Conservation (phyloP, 345 rosid species). For the Moricandia moricandioides region DNA sequence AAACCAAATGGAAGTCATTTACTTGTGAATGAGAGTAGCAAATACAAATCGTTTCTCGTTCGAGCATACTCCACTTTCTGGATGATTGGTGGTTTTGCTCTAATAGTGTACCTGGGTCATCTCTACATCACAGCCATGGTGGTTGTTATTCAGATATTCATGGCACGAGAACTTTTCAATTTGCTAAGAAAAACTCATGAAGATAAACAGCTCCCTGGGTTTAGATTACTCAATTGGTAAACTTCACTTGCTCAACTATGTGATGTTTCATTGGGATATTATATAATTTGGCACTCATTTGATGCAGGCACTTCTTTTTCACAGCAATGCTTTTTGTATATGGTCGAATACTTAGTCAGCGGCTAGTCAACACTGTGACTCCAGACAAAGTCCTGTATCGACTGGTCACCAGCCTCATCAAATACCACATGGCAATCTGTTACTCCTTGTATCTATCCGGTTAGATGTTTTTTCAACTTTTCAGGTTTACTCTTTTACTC, state of each 20-base stretch:
- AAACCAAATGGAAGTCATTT: slow-evolving; percentile 60
- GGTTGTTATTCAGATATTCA: slow-evolving; percentile 74
- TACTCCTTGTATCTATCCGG: slow-evolving; percentile 77
- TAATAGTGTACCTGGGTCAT: slow-evolving; percentile 76
- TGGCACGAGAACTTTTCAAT: slow-evolving; percentile 78
- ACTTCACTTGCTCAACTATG: neutral
- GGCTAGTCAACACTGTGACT: slow-evolving; percentile 78
- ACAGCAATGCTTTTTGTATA: slow-evolving; percentile 86
- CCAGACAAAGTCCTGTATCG: slow-evolving; percentile 61
- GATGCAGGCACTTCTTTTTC: slow-evolving; percentile 79
- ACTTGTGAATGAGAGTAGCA: slow-evolving; percentile 60
- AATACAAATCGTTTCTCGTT: slow-evolving; percentile 63
- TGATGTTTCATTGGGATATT: too few relatives aligned
- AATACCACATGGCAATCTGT: slow-evolving; percentile 76
- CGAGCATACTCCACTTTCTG: slow-evolving; percentile 68
- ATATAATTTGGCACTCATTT: too few relatives aligned
- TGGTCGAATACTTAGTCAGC: slow-evolving; percentile 80
- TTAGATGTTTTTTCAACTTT: slow-evolving; percentile 29
- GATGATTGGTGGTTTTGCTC: slow-evolving; percentile 73
- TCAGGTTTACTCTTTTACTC: neutral
- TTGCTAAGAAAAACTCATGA: slow-evolving; percentile 67
- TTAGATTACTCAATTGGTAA: slow-evolving; percentile 75
- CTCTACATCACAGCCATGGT: slow-evolving; percentile 87
- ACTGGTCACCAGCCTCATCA: slow-evolving; percentile 68
- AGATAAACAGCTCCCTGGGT: slow-evolving; percentile 76